Conservation (phyloP, 768 basidiomycete species). For the Kwoniella pini region DNA sequence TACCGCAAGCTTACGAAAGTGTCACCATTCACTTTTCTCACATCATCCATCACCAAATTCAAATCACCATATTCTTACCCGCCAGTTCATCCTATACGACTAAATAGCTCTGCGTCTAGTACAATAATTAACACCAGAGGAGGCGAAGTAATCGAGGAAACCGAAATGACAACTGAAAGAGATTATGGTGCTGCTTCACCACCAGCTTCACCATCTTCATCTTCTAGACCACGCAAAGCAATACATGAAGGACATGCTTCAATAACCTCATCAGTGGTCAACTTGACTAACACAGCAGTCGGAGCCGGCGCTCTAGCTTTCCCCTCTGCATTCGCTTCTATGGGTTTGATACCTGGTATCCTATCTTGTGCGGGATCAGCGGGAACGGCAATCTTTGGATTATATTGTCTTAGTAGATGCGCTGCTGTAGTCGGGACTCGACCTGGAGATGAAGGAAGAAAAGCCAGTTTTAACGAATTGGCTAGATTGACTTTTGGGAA, state of each 20-base stretch:
- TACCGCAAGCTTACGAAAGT: background rate
- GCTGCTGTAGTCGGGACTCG: constrained; percentile 64
- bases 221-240: background rate
- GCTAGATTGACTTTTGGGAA: constrained; percentile 80
- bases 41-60: background rate
- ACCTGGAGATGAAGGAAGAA: constrained; percentile 43
- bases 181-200: constrained; percentile 25
- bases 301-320: constrained; percentile 68
- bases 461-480: constrained; percentile 52
- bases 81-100: background rate
- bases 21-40: constrained; percentile 1
- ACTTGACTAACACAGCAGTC: constrained; percentile 82
- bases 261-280: constrained; percentile 39
- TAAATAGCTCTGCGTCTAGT: background rate
- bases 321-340: constrained; percentile 74
- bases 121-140: background rate
- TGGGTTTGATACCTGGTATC: constrained; percentile 85
- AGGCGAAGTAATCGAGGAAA: background rate
- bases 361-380: constrained; percentile 84
- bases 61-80: background rate
- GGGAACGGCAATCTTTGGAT: constrained; percentile 71
- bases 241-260: constrained; percentile 31
- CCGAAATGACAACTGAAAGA: constrained; percentile 16
- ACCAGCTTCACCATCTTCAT: constrained; percentile 10
- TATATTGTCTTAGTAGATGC: constrained; percentile 83